Conservation (phyloP, 345 rosid species). For the Microthlaspi erraticum region DNA sequence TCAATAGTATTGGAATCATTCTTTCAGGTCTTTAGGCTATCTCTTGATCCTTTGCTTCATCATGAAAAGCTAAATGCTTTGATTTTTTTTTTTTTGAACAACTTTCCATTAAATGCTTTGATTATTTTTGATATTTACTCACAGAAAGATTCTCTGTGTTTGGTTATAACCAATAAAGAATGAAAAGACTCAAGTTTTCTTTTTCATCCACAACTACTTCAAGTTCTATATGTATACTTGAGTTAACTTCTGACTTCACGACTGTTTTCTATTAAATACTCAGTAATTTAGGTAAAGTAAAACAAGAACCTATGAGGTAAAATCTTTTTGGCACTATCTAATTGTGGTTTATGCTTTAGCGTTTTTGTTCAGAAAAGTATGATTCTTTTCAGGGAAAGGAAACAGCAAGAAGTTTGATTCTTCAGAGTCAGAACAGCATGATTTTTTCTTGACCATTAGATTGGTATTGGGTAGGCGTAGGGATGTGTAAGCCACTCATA, state of each 20-base stretch:
- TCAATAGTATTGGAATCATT: neutral
- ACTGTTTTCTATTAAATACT: neutral
- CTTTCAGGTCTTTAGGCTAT: neutral
- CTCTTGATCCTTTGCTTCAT: slow-evolving; percentile 1
- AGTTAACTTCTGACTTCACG: neutral
- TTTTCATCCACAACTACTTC: neutral
- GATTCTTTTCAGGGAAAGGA: neutral
- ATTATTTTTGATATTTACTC: slow-evolving; percentile 5
- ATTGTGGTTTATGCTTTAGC: slow-evolving; percentile 5
- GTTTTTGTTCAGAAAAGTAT: slow-evolving; percentile 11
- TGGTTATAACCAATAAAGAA: slow-evolving; percentile 15
- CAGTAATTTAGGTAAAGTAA: neutral
- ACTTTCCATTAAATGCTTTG: slow-evolving; percentile 5
- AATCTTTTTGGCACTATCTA: slow-evolving; percentile 2
- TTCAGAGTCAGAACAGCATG: slow-evolving; percentile 19
- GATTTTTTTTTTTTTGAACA: too few species aligned
- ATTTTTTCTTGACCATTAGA: slow-evolving; percentile 17
- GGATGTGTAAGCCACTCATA: slow-evolving; percentile 34
- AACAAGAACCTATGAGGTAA: neutral
- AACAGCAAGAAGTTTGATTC: slow-evolving; percentile 17
- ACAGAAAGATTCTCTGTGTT: slow-evolving; percentile 2
- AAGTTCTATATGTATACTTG: slow-evolving; percentile 11
- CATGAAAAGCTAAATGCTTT: slow-evolving; percentile 2
- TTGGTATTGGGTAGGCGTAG: slow-evolving; percentile 6
- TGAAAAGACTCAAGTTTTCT: slow-evolving; percentile 5